Conservation (phyloP, 1,139 yeast genomes). For the Taphrina sp. region DNA sequence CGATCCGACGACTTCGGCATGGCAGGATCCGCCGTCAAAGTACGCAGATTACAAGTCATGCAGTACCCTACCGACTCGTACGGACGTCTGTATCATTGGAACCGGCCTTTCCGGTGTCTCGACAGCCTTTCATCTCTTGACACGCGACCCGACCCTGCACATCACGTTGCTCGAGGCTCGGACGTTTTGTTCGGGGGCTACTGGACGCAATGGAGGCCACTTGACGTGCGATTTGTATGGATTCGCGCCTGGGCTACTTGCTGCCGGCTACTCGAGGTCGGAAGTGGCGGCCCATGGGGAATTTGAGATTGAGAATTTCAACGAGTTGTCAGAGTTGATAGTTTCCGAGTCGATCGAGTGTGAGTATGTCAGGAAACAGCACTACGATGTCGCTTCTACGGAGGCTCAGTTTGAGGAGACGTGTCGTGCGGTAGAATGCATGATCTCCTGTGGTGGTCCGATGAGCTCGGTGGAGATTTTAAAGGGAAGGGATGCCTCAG, state of each 20-base stretch:
- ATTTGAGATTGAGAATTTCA: conserved; percentile 12
- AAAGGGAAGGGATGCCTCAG: not conserved
- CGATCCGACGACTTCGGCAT: conserved; percentile 6
- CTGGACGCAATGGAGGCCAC: conserved; percentile 21
- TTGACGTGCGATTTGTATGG: conserved; percentile 14
- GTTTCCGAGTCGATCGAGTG: not conserved
- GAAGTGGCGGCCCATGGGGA: conserved; percentile 12
- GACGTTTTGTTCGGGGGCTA: conserved; percentile 12
- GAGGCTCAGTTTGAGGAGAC: not conserved
- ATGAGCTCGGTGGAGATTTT: not conserved
- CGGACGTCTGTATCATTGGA: conserved; percentile 12
- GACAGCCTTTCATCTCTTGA: conserved; percentile 4
- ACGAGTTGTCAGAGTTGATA: conserved; percentile 2
- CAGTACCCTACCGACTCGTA: not conserved
- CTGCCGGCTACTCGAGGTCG: conserved; percentile 1
- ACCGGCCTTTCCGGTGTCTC: conserved; percentile 20
- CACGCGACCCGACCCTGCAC: not conserved
- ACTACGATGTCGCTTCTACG: conserved; percentile 5
- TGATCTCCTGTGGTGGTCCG: conserved; percentile 6
- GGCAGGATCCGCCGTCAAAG: conserved; percentile 11
- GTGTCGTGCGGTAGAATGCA: not conserved
- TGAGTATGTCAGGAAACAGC: conserved; percentile 5
- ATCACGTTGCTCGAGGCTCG: conserved; percentile 18
- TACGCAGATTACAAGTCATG: conserved; percentile 3
- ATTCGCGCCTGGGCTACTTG: conserved; percentile 15